Percentiles rank a stretch among this genome's conserved stretches.
phyloP scores from a whole-genome alignment of 2,329 filamentous ascomycete genomes.

The Aureobasidium zeae region DNA sequence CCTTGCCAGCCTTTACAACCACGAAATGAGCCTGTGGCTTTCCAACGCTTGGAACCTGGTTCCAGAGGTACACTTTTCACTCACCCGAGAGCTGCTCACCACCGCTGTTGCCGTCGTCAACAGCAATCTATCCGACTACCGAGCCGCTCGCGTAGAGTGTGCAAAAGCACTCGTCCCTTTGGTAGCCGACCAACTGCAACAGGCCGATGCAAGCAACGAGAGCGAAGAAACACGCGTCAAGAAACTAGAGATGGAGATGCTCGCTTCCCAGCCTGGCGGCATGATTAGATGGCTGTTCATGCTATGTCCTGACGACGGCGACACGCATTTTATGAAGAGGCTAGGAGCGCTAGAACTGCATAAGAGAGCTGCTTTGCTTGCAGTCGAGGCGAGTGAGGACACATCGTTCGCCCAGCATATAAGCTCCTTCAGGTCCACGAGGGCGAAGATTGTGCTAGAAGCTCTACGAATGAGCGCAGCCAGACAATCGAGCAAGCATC shows the following conservation, averaged over 20 bases:
- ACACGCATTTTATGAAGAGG: neutral
- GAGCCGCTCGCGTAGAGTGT: neutral
- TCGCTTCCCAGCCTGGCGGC: neutral
- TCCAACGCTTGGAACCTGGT: slow-evolving; percentile 1
- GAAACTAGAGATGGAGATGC: neutral
- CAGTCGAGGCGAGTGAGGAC: neutral
- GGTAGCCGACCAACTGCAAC: neutral
- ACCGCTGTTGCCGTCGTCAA: neutral
- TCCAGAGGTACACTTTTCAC: neutral
- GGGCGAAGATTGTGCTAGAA: neutral
- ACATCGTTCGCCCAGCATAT: neutral
- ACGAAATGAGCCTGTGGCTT: slow-evolving; percentile 5
- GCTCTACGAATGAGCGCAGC: neutral
- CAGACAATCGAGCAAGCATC: too few species aligned
- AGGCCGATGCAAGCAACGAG: neutral
- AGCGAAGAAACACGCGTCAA: neutral
- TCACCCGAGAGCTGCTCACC: neutral
- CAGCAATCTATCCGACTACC: neutral
- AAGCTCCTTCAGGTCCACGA: neutral
- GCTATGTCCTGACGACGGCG: neutral
- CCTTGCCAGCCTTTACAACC: neutral
- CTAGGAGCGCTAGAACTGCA: neutral
- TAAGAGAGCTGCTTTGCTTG: slow-evolving; percentile 1
- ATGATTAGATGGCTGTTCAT: slow-evolving; percentile 3
- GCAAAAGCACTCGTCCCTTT: neutral